Percentiles rank a stretch among this genome's conserved stretches.
These are phyloP conservation scores for Xylaria flabelliformis DNA, from an alignment of 495 filamentous ascomycete species.

Conservation along the genomic window DNA sequence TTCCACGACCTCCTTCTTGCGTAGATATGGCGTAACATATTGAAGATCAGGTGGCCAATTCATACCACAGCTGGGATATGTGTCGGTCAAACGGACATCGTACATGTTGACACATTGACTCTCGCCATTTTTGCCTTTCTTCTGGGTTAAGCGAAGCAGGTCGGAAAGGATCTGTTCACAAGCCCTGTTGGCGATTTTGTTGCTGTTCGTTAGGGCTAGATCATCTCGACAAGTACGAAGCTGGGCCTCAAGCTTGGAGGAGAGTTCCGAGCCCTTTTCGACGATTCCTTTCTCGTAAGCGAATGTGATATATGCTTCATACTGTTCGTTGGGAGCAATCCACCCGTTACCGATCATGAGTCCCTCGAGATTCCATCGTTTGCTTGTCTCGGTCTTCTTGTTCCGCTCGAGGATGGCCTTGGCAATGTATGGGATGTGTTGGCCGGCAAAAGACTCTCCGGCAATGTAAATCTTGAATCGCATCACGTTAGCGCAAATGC, in stretches of 20 bases:
- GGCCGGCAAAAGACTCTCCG: conserved; percentile 95
- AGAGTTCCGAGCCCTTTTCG: conserved; percentile 65
- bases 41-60: conserved; percentile 90
- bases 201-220: conserved; percentile 63
- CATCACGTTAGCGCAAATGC: conserved; percentile 43
- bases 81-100: conserved; percentile 82
- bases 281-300: conserved; percentile 77
- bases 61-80: conserved; percentile 82
- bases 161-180: conserved; percentile 79
- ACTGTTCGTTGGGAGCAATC: conserved; percentile 90
- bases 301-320: conserved; percentile 83
- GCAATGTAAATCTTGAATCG: conserved; percentile 80
- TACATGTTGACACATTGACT: conserved; percentile 87
- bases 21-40: conserved; percentile 81
- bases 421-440: conserved; percentile 96
- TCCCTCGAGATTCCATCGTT: conserved; percentile 81
- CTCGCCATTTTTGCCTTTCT: conserved; percentile 53
- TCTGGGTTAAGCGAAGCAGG: conserved; percentile 67
- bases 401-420: conserved; percentile 87
- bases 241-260: conserved; percentile 61
- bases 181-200: conserved; percentile 66
- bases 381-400: conserved; percentile 47
- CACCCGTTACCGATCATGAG: conserved; percentile 96
- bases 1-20: conserved; percentile 73
- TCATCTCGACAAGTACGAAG: conserved; percentile 64